Evolutionary conservation across 179 eudicot species (phyloP).

Genomic region (Heliamphora pulchella): DNA sequence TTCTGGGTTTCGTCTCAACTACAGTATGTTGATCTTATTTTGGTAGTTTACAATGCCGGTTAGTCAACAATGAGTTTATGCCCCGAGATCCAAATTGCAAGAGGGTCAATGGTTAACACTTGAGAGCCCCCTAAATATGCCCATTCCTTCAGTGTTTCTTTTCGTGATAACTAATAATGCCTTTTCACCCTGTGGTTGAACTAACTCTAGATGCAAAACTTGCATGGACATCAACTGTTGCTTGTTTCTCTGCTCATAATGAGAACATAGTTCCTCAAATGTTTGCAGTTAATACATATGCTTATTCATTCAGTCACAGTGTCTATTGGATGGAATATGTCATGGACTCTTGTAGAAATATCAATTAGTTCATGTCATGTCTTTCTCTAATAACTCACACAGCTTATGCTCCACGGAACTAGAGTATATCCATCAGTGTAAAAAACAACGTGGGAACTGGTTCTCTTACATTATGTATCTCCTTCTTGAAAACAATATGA

Average conservation of each 20-base stretch:
- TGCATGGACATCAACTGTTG: neutral
- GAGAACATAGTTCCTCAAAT: neutral
- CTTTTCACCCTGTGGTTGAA: neutral
- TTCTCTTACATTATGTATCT: neutral
- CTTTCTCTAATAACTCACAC: neutral
- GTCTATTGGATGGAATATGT: neutral
- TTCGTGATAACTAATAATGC: neutral
- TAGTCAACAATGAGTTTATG: neutral
- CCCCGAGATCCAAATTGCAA: neutral
- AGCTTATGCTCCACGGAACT: neutral
- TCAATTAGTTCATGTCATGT: neutral
- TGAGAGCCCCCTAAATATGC: neutral
- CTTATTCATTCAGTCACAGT: neutral
- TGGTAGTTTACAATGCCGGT: neutral
- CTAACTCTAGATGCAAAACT: neutral
- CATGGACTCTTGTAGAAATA: neutral
- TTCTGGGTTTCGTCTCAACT: neutral
- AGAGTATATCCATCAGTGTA: neutral
- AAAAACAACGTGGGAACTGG: neutral
- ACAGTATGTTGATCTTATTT: neutral
- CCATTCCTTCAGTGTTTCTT: neutral
- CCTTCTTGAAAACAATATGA: neutral
- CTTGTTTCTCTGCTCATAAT: neutral
- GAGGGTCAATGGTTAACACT: neutral
- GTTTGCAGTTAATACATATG: neutral